phyloP scores from a whole-genome alignment of 1,284 basidiomycete species.

The Ustilago cynodontis region DNA sequence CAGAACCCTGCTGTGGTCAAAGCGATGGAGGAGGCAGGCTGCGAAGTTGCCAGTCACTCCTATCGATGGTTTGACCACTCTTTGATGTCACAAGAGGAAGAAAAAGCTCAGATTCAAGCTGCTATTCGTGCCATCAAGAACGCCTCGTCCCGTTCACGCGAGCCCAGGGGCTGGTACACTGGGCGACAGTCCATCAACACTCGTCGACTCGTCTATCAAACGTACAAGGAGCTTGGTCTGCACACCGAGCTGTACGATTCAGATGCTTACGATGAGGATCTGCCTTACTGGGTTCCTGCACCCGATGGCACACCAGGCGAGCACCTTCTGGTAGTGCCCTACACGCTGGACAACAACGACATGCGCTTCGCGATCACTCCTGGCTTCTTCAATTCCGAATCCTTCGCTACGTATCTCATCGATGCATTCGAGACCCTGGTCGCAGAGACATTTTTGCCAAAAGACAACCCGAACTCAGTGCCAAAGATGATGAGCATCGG shows the following conservation, averaged over 20 bases:
- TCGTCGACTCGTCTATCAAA: conserved; percentile 65
- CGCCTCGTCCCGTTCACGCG: conserved; percentile 56
- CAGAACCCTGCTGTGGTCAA: conserved; percentile 68
- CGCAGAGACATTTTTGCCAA: conserved; percentile 61
- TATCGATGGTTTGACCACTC: conserved; percentile 70
- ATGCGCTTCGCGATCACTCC: conserved; percentile 70
- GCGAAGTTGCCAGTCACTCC: conserved; percentile 70
- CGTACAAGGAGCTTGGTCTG: conserved; percentile 60
- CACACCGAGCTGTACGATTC: conserved; percentile 62
- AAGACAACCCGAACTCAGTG: conserved; percentile 39
- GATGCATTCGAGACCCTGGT: conserved; percentile 71
- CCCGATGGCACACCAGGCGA: conserved; percentile 55
- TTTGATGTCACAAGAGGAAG: conserved; percentile 63
- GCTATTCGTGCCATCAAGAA: conserved; percentile 68
- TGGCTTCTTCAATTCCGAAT: conserved; percentile 69
- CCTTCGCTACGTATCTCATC: conserved; percentile 70
- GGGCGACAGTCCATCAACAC: conserved; percentile 68
- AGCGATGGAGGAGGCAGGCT: conserved; percentile 66
- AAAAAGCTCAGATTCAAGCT: conserved; percentile 65
- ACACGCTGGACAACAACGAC: conserved; percentile 71
- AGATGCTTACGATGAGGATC: conserved; percentile 70
- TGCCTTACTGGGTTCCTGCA: conserved; percentile 70
- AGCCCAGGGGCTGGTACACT: conserved; percentile 71
- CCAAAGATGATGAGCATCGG: conserved; percentile 72
- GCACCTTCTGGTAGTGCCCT: conserved; percentile 70